Evolutionary conservation across 2,329 filamentous ascomycete species (phyloP), one percentile per base, ranked within the genome.

Genomic region (Hirsutella minnesotensis): DNA sequence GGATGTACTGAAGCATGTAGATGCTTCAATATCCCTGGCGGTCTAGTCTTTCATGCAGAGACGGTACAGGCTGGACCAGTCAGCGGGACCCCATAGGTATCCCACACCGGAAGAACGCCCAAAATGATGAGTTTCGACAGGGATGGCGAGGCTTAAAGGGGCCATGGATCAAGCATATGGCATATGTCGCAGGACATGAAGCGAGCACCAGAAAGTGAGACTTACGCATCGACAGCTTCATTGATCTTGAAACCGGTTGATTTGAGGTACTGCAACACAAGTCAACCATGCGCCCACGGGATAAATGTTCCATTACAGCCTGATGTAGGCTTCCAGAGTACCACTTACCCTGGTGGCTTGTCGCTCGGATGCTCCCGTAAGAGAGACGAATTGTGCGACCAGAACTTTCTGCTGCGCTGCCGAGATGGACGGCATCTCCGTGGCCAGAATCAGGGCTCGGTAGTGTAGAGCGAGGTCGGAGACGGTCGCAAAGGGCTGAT

Each of bases 221-320:
- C 75, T 75, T 65, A 78, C 75, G 67, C 59, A 62, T 78, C 72
- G 39, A 75, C 60, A 33, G 74, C 74, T 45, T 72, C 64, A 44
- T 76, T 68, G 7, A 77, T 54, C 53, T 68, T 72, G 54, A 69
- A 77, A 38, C 63, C 62, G 5, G 66, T 55, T 38, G 60, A 64
- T 50, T 68, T 75, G 19, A 73, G 61, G 48, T 61, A 73, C 71
- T 75, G 46, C 45, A 46, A 42, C 30, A 46, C 37, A n/a, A n/a
- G n/a, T n/a, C n/a, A n/a, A n/a, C n/a, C n/a, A n/a, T n/a, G n/a
- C n/a, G n/a, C n/a, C n/a, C n/a, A n/a, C n/a, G n/a, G n/a, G n/a
- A n/a, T n/a, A n/a, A n/a, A n/a, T n/a, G n/a, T n/a, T n/a, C n/a
- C n/a, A n/a, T n/a, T n/a, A n/a, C n/a, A n/a, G n/a, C n/a, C n/a